A percentile compares a stretch with the other conserved stretches of the same genome.
Conservation (phyloP, 345 rosid genomes). For the Bruguiera sexangula region DNA sequence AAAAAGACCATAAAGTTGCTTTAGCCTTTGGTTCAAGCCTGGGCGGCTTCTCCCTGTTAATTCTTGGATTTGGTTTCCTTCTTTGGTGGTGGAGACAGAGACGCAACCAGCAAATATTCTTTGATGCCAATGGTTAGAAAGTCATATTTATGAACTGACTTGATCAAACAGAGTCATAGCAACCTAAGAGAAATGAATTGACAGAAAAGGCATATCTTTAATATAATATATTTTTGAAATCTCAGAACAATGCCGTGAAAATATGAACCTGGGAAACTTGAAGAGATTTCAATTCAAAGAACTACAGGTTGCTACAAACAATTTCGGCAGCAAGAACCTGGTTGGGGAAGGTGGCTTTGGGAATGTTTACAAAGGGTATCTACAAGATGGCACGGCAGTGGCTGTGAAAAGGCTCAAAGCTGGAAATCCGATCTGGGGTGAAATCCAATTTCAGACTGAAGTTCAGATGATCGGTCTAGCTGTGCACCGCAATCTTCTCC, state of each 20-base stretch:
- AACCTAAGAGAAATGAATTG: not conserved
- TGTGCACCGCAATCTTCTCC: constrained; percentile 83
- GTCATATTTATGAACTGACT: constrained; percentile 1
- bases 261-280: constrained; percentile 74
- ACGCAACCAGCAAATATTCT: constrained; percentile 81
- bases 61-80: constrained; percentile 58
- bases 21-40: constrained; percentile 66
- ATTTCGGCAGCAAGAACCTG: constrained; percentile 85
- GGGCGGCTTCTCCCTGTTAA: constrained; percentile 58
- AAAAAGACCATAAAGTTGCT: constrained; percentile 56
- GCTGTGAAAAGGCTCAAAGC: constrained; percentile 85
- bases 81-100: constrained; percentile 90
- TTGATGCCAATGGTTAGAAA: constrained; percentile 71
- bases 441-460: constrained; percentile 85
- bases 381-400: constrained; percentile 66
- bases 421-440: constrained; percentile 65
- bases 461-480: constrained; percentile 96
- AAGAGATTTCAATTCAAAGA: constrained; percentile 82
- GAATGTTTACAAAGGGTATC: constrained; percentile 82
- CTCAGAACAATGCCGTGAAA: constrained; percentile 65
- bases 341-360: constrained; percentile 95
- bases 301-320: constrained; percentile 75
- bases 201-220: not conserved
- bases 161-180: not conserved
- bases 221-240: not conserved